Evolutionary conservation across 1,284 basidiomycete species (phyloP), one percentile per base, ranked within the genome.

Genomic region (Salmacisia buchloeana): DNA sequence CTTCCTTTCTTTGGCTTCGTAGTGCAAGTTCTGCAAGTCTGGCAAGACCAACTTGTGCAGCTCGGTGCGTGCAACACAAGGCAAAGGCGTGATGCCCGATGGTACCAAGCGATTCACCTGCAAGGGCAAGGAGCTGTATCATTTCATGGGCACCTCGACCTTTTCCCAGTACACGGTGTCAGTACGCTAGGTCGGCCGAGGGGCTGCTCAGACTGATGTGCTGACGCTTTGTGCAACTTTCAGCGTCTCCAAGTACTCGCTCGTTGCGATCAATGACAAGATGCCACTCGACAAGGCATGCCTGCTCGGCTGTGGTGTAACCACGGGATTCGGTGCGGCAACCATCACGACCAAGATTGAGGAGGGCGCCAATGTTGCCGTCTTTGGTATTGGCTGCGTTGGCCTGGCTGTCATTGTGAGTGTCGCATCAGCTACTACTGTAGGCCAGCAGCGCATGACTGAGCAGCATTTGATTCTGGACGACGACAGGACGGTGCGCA

Each of bases 71-170:
- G 84, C 89, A 6, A 97, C 93, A 3, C 94, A 97, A 81, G 94
- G 94, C n/a, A 85, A 90, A 80, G 94, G 94, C 65, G 81, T 96
- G 36, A 97, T 99, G 94, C 92, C 96, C 25, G 93, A 98, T 80
- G 87, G 86, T 63, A 89, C 88, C n/a, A 85, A 84, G 65, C 90
- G 94, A 60, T 99, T 99, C 87, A 89, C 86, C 63, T 88, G 88
- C 82, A 90, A 90, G 70, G 94, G 94, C 57, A 84, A 96, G 81
- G 85, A 88, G 60, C 85, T 99, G 70, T 85, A 88, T 80, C 94
- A 97, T 82, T 99, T 98, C 75, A 99, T 98, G 96, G 94, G 94
- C 56, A 92, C 89, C 25, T 97, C 94, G 52, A 96, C 94, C 3
- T 98, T 99, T 83, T 94, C 92, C 27, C 94, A 98, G 81, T 99